Conservation (phyloP, 2,329 filamentous ascomycete species). For the Pezizomycotina sp. region DNA sequence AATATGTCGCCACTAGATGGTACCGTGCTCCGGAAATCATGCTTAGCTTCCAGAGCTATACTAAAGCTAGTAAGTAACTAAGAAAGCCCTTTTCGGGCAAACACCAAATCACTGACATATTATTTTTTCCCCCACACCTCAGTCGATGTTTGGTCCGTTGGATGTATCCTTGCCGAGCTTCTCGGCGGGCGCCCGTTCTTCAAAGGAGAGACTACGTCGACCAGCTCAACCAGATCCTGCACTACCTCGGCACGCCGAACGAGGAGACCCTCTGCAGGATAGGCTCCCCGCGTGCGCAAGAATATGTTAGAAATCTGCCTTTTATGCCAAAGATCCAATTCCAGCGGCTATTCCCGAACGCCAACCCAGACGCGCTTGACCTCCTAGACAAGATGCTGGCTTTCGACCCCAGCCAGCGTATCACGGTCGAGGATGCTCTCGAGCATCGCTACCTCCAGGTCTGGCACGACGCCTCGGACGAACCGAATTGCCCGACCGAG, state of each 20-base stretch:
- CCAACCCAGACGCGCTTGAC: conserved; percentile 89
- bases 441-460: conserved; percentile 94
- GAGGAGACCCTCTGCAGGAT: conserved; percentile 89
- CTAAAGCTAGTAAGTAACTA: conserved; percentile 85
- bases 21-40: conserved; percentile 98
- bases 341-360: conserved; percentile 72
- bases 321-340: conserved; percentile 91
- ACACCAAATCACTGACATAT: not conserved
- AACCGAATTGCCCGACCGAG: conserved; percentile 78
- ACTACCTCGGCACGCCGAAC: conserved; percentile 91
- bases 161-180: conserved; percentile 91
- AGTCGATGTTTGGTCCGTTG: conserved; percentile 99
- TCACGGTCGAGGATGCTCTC: conserved; percentile 84
- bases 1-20: conserved; percentile 97
- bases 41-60: conserved; percentile 99
- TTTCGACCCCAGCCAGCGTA: conserved; percentile 84
- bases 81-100: conserved; percentile 9
- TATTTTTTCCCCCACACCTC: conserved; percentile 6
- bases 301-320: conserved; percentile 92
- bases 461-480: conserved; percentile 95
- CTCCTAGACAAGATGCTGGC: conserved; percentile 93
- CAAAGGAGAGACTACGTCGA: conserved; percentile 99
- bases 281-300: conserved; percentile 84
- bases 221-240: conserved; percentile 96
- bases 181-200: conserved; percentile 95